A percentile compares a stretch with the other conserved stretches of the same genome.
These are phyloP conservation scores for Spizellomyces sp. DNA, from an alignment of 192 early-diverging fungal species.

Conservation along the genomic window DNA sequence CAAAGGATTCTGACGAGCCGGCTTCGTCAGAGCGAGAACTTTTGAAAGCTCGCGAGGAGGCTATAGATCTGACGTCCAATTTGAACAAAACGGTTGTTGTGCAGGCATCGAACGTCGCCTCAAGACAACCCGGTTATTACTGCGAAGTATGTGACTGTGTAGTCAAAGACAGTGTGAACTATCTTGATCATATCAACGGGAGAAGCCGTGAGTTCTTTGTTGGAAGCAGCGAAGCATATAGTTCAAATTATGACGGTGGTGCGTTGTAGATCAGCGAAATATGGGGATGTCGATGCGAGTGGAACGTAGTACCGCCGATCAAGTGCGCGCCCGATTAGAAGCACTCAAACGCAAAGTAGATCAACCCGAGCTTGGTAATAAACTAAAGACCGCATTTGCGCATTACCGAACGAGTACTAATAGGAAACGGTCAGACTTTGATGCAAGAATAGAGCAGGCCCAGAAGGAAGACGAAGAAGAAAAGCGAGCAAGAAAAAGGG, in stretches of 20 bases:
- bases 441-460: conserved; percentile 65
- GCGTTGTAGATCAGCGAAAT: conserved; percentile 70
- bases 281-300: conserved; percentile 84
- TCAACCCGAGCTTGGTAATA: conserved; percentile 57
- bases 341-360: conserved; percentile 71
- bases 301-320: conserved; percentile 70
- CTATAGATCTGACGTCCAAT: conserved; percentile 70
- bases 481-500: conserved; percentile 52
- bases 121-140: conserved; percentile 86
- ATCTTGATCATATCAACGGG: conserved; percentile 91
- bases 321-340: conserved; percentile 74
- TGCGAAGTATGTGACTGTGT: conserved; percentile 87
- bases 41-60: conserved; percentile 58
- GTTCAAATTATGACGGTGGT: neutral
- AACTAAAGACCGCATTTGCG: conserved; percentile 28
- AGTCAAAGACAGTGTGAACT: conserved; percentile 88
- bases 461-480: conserved; percentile 73
- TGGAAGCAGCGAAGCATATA: neutral
- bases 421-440: conserved; percentile 54
- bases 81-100: conserved; percentile 86
- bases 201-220: conserved; percentile 66
- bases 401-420: conserved; percentile 7
- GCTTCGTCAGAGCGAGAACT: conserved; percentile 33
- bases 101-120: conserved; percentile 51
- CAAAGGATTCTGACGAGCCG: conserved; percentile 41